phyloP scores from a whole-genome alignment of 148 eudicot genomes.

The Mesembryanthemum crystallinum region DNA sequence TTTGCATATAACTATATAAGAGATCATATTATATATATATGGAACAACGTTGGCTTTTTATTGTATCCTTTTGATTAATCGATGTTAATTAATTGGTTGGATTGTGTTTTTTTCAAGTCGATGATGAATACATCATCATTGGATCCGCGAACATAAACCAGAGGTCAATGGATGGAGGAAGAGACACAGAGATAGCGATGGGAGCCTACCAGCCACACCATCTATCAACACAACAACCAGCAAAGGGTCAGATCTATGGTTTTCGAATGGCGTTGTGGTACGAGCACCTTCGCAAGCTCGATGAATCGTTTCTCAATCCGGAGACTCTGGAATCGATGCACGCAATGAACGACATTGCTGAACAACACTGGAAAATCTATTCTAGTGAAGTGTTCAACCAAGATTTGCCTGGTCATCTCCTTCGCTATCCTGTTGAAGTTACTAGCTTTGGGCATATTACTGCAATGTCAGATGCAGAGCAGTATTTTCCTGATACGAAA shows the following conservation, averaged over 20 bases:
- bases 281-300: neutral
- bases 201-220: conserved; percentile 11
- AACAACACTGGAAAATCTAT: conserved; percentile 5
- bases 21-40: too few species aligned
- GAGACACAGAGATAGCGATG: conserved; percentile 12
- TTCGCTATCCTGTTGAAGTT: conserved; percentile 7
- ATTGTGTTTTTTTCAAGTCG: neutral
- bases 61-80: too few species aligned
- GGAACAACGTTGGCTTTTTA: too few species aligned
- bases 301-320: neutral
- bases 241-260: conserved; percentile 3
- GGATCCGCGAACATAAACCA: conserved; percentile 14
- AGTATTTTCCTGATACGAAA: conserved; percentile 5
- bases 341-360: conserved; percentile 2
- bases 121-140: conserved; percentile 14
- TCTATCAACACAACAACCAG: neutral
- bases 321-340: neutral
- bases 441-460: neutral
- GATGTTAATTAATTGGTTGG: too few species aligned
- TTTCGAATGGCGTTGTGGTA: conserved; percentile 8
- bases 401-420: conserved; percentile 6
- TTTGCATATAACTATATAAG: too few species aligned
- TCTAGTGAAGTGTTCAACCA: neutral
- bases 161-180: conserved; percentile 15
- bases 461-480: neutral